Conservation (phyloP, 306 rosid genomes). For the Luffa acutangula region DNA sequence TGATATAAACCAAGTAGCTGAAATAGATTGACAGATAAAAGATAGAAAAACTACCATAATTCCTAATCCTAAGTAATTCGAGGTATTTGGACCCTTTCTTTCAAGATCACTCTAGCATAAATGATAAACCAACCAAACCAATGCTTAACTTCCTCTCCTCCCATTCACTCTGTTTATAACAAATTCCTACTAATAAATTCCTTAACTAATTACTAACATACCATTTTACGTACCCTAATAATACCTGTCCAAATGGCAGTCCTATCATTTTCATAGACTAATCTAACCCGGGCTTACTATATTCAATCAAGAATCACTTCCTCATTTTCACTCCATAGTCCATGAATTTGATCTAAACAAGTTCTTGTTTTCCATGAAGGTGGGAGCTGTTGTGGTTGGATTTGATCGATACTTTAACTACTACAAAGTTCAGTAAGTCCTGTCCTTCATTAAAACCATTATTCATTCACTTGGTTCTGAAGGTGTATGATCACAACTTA, state of each 20-base stretch:
- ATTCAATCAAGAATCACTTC: background rate
- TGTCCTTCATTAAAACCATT: background rate
- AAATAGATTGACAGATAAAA: background rate
- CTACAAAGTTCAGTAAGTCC: conserved; percentile 91
- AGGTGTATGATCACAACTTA: background rate
- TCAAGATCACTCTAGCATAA: background rate
- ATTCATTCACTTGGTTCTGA: background rate
- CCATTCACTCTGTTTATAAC: background rate
- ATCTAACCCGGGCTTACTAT: background rate
- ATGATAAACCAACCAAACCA: background rate
- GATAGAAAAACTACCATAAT: background rate
- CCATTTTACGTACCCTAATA: background rate
- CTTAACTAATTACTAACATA: background rate
- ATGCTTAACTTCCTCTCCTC: background rate
- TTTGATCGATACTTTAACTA: conserved; percentile 97
- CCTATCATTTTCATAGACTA: background rate
- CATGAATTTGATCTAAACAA: background rate
- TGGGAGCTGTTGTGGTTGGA: conserved; percentile 98
- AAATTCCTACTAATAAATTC: background rate
- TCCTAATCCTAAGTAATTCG: background rate
- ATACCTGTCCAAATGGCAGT: background rate
- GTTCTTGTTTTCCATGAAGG: conserved; percentile 25
- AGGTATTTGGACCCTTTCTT: background rate
- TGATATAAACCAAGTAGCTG: background rate
- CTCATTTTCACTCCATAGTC: background rate